Evolutionary conservation across 371 early-diverging fungal genomes (phyloP), one percentile per base, ranked within the genome.

Genomic region (Circinella minor): DNA sequence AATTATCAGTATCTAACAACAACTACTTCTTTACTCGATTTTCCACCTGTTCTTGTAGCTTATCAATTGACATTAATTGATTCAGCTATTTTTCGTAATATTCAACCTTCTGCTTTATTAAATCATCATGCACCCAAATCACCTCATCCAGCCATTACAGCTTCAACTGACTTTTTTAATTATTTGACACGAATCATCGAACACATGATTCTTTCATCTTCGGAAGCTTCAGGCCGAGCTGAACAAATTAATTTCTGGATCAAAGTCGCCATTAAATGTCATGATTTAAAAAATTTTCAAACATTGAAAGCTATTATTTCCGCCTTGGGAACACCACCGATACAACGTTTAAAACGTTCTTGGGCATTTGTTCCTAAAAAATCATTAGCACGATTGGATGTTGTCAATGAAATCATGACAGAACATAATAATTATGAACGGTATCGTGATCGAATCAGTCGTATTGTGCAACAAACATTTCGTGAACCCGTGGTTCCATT

Each of bases 101-200:
- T 94, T 11, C 83, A 87, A 15, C 84, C 91, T 0, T 59, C 66
- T 0, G 90, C 92, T n/a, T 75, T 94, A 6, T 55, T 90, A 17
- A 63, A 75, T 0, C 93, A 93, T 73, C 49, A 65, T 43, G 84
- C 91, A 0, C 86, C 92, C 0, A 87, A 89, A 47, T 71, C 81
- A 17, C 92, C 92, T 0, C 83, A 90, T 54, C 85, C 88, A 11
- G 75, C 85, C n/a, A 84, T 94, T 36, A 88, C 87, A 10, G 89
- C 90, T 5, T 89, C 89, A 1, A 89, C 93, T 3, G 93, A 92
- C 65, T 92, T 92, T 73, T 94, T 94, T 83, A 94, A 94, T 71
- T 93, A 92, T 71, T 71, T 93, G 7, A 91, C 93, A 14, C 83
- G 94, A 14, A 64, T 90, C 39, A 88, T 94, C 37, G 94, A 94